phyloP scores from a whole-genome alignment of 768 basidiomycete genomes.

The Boletus rubroflammeus region DNA sequence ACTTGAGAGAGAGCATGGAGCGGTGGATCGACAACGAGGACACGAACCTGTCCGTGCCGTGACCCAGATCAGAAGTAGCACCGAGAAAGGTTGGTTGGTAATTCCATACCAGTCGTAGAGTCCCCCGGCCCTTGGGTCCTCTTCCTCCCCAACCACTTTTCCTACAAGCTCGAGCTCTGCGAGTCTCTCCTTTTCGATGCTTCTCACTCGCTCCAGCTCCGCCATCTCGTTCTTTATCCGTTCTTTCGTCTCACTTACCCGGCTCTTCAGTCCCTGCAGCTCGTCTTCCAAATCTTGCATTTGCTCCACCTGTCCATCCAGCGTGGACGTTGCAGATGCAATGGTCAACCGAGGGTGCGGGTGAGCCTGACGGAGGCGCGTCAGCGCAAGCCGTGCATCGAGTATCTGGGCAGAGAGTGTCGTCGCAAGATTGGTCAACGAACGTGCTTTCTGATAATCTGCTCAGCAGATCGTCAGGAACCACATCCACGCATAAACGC shows the following conservation, averaged over 20 bases:
- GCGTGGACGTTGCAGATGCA: constrained; percentile 64
- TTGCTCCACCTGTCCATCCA: constrained; percentile 71
- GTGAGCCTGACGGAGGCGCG: constrained; percentile 76
- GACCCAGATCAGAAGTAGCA: constrained; percentile 1
- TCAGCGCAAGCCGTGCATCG: constrained; percentile 76
- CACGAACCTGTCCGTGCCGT: constrained; percentile 54
- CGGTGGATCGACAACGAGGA: constrained; percentile 65
- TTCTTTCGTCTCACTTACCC: constrained; percentile 54
- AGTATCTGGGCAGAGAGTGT: constrained; percentile 72
- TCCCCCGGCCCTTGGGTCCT: constrained; percentile 60
- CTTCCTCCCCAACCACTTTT: constrained; percentile 48
- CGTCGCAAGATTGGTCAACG: constrained; percentile 50
- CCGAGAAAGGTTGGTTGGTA: not conserved
- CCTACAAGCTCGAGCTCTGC: constrained; percentile 51
- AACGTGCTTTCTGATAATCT: constrained; percentile 62
- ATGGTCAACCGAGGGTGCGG: constrained; percentile 79
- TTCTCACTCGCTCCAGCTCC: constrained; percentile 56
- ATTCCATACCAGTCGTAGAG: constrained; percentile 65
- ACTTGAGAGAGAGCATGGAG: constrained; percentile 55
- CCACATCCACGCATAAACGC: too few species aligned
- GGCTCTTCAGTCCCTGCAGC: constrained; percentile 49
- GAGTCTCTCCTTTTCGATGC: constrained; percentile 66
- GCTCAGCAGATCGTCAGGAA: not conserved
- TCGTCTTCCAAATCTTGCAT: constrained; percentile 76
- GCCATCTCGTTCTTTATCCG: constrained; percentile 53